Evolutionary conservation across 2,329 filamentous ascomycete species (phyloP).

Genomic region (Venturia asperata): DNA sequence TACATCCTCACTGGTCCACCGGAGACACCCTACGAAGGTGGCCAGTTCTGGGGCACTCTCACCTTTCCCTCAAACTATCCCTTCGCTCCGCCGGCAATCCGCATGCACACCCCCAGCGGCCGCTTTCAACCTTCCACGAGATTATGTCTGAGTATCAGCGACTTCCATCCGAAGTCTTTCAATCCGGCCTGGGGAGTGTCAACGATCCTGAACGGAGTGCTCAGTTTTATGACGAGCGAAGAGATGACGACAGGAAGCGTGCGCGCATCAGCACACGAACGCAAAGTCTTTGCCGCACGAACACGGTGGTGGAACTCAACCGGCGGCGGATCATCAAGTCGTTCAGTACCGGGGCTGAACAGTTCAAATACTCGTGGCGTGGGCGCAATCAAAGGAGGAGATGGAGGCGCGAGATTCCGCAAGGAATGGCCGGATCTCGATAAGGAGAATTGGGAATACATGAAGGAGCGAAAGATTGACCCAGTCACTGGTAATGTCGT

Average conservation of each 20-base stretch:
- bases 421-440: slow-evolving; percentile 87
- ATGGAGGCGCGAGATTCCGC: slow-evolving; percentile 85
- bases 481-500: slow-evolving; percentile 61
- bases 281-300: slow-evolving; percentile 66
- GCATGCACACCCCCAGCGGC: slow-evolving; percentile 96
- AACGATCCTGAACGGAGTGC: slow-evolving; percentile 86
- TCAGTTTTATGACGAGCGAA: slow-evolving; percentile 97
- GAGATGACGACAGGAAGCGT: slow-evolving; percentile 97
- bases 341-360: slow-evolving; percentile 41
- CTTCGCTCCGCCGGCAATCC: slow-evolving; percentile 92
- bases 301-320: slow-evolving; percentile 97
- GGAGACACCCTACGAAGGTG: slow-evolving; percentile 85
- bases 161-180: slow-evolving; percentile 97
- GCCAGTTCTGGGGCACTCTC: slow-evolving; percentile 97
- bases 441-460: slow-evolving; percentile 85
- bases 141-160: slow-evolving; percentile 89
- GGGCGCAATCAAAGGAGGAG: slow-evolving; percentile 74
- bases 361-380: slow-evolving; percentile 39
- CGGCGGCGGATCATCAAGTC: slow-evolving; percentile 66
- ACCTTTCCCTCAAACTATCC: slow-evolving; percentile 95
- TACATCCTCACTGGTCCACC: slow-evolving; percentile 94
- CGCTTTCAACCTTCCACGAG: slow-evolving; percentile 90
- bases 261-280: slow-evolving; percentile 66
- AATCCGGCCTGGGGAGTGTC: slow-evolving; percentile 98
- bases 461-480: slow-evolving; percentile 76